A percentile compares a stretch with the other conserved stretches of the same genome.
Evolutionary conservation across 2,329 filamentous ascomycete genomes (phyloP).

Genomic region (Botrytis galanthina): DNA sequence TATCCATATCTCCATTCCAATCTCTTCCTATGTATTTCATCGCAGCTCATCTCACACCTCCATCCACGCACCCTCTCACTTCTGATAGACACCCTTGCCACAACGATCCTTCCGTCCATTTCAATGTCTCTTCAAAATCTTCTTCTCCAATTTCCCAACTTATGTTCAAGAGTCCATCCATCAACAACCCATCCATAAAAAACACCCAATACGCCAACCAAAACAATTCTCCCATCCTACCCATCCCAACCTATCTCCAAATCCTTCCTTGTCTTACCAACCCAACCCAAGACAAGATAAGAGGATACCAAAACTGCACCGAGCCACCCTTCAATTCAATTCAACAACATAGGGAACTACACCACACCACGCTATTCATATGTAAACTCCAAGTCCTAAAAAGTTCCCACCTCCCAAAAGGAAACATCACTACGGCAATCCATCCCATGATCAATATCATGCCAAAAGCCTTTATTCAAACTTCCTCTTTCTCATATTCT

Average conservation of each 20-base stretch:
- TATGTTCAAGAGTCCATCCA: constrained; percentile 5
- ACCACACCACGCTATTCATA: constrained; percentile 15
- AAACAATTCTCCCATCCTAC: not conserved
- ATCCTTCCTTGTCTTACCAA: not conserved
- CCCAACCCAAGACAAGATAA: not conserved
- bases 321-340: not conserved
- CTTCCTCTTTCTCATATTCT: not conserved
- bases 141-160: not conserved
- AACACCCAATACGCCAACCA: constrained; percentile 13
- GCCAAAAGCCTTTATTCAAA: constrained; percentile 20
- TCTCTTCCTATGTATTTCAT: constrained; percentile 3
- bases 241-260: constrained; percentile 12
- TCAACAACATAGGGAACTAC: constrained; percentile 13
- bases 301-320: constrained; percentile 4
- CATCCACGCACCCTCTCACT: not conserved
- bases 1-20: not conserved
- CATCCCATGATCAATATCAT: constrained; percentile 6
- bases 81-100: not conserved
- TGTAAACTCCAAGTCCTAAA: constrained; percentile 7
- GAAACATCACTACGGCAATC: not conserved
- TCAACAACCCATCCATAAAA: not conserved
- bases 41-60: not conserved
- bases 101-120: not conserved
- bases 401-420: constrained; percentile 2
- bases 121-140: not conserved